These are phyloP conservation scores for Astragalus glycyphyllos DNA, from an alignment of 306 rosid genomes.

Conservation along the genomic window DNA sequence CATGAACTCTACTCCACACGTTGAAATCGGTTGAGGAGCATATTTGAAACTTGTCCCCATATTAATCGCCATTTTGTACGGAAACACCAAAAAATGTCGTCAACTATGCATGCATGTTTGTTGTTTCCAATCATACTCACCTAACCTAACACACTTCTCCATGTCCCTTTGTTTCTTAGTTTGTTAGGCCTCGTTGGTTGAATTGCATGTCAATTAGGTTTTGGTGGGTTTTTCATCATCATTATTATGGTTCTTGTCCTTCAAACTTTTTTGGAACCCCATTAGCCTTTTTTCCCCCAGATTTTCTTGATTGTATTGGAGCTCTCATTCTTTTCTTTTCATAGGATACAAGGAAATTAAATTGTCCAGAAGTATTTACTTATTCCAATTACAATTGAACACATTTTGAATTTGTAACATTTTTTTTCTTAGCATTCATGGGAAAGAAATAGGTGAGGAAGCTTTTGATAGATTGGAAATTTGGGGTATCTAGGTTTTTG, in stretches of 20 bases:
- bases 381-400: background rate
- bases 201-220: constrained; percentile 27
- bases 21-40: constrained; percentile 28
- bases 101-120: constrained; percentile 39
- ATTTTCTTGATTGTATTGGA: background rate
- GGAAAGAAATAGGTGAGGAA: constrained; percentile 15
- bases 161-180: background rate
- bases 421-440: background rate
- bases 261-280: constrained; percentile 28
- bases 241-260: constrained; percentile 24
- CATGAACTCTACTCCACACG: constrained; percentile 41
- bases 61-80: constrained; percentile 50
- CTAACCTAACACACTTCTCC: constrained; percentile 40
- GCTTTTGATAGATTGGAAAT: constrained; percentile 16
- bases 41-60: constrained; percentile 30
- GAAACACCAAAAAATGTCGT: constrained; percentile 42
- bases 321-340: background rate
- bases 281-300: background rate
- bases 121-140: constrained; percentile 39
- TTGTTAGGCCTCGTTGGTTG: constrained; percentile 34
- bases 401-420: constrained; percentile 9
- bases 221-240: constrained; percentile 39
- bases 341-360: background rate
- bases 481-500: constrained; percentile 26
- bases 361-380: background rate